Conservation (phyloP, 1,139 yeast species). For the Zhuliangozyma blackwelliae region DNA sequence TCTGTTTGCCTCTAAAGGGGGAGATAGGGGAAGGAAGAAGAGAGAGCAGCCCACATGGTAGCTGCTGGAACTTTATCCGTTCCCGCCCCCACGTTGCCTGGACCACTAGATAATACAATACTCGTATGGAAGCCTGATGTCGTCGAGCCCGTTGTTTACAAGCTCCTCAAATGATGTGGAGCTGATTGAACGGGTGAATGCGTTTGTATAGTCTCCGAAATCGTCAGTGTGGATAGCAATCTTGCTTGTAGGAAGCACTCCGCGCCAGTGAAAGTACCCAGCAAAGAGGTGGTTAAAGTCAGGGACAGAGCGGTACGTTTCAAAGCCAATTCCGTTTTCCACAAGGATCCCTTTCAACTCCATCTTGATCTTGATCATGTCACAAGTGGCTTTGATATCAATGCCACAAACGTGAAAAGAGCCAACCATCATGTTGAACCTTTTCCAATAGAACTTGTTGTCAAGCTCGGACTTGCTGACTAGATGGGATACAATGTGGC, state of each 20-base stretch:
- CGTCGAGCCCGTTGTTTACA: slow-evolving; percentile 1
- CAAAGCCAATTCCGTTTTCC: slow-evolving; percentile 5
- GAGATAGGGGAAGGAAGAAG: too few species aligned
- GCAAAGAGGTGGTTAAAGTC: slow-evolving; percentile 1
- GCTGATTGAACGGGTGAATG: slow-evolving; percentile 2
- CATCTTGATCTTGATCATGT: slow-evolving; percentile 11
- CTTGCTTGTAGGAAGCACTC: background rate
- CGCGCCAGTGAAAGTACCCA: background rate
- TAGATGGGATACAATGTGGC: too few species aligned
- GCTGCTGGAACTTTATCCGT: too few species aligned
- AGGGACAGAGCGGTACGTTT: slow-evolving; percentile 5
- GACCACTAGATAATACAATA: slow-evolving; percentile 1
- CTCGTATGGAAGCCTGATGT: slow-evolving; percentile 3
- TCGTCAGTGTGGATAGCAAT: background rate
- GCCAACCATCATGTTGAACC: background rate
- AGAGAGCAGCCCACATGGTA: too few species aligned
- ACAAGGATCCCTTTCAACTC: slow-evolving; percentile 10
- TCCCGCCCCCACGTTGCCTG: too few species aligned
- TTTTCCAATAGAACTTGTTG: background rate
- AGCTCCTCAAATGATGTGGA: slow-evolving; percentile 1
- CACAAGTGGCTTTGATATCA: background rate
- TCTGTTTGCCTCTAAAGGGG: too few species aligned
- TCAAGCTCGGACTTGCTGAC: background rate
- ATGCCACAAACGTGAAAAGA: background rate
- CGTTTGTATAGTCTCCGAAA: background rate